Conservation (phyloP, 371 early-diverging fungal species). For the Apophysomyces trapeziformis region DNA sequence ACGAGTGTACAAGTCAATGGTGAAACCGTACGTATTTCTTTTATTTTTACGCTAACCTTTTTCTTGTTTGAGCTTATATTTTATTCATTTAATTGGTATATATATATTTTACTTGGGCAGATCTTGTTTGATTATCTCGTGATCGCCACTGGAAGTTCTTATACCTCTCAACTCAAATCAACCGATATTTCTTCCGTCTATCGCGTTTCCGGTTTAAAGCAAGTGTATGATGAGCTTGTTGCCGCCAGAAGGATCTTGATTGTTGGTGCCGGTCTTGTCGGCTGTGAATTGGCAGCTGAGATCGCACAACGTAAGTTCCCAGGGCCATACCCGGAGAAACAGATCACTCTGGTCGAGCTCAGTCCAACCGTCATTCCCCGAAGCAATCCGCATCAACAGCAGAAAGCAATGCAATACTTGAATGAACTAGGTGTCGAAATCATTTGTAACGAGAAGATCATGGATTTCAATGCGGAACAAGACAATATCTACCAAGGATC, state of each 20-base stretch:
- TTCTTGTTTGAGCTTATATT: neutral
- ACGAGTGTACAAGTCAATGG: slow-evolving; percentile 18
- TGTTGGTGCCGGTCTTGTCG: slow-evolving; percentile 71
- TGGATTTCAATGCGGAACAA: slow-evolving; percentile 26
- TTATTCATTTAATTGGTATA: neutral
- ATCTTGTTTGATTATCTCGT: slow-evolving; percentile 71
- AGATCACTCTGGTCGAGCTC: slow-evolving; percentile 60
- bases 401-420: slow-evolving; percentile 53
- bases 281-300: slow-evolving; percentile 69
- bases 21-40: slow-evolving; percentile 23
- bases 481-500: slow-evolving; percentile 30
- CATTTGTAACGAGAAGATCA: slow-evolving; percentile 62
- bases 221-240: slow-evolving; percentile 57
- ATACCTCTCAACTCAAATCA: slow-evolving; percentile 55
- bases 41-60: neutral
- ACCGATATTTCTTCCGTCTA: slow-evolving; percentile 41
- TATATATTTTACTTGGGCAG: slow-evolving; percentile 15
- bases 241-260: slow-evolving; percentile 57
- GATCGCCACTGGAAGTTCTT: slow-evolving; percentile 71
- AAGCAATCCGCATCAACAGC: slow-evolving; percentile 40
- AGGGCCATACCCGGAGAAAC: slow-evolving; percentile 47
- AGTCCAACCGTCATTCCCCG: slow-evolving; percentile 40
- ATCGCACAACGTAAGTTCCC: slow-evolving; percentile 41
- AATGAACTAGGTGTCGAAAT: slow-evolving; percentile 62
- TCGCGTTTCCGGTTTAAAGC: slow-evolving; percentile 32